These are phyloP conservation scores for Cytospora piceicola DNA, from an alignment of 2,329 filamentous ascomycete genomes.

Conservation along the genomic window DNA sequence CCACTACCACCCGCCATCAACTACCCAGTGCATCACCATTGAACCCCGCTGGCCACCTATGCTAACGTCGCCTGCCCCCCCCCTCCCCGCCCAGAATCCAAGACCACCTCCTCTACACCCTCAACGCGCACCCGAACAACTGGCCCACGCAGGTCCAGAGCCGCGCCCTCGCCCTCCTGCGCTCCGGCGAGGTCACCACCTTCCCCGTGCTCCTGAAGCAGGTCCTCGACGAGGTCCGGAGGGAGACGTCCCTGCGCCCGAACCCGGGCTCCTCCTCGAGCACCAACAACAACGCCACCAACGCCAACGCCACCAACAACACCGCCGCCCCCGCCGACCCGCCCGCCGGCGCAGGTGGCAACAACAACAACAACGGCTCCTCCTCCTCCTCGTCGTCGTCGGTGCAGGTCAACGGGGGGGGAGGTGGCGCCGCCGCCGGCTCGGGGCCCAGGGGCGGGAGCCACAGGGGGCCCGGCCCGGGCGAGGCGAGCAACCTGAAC, in stretches of 20 bases:
- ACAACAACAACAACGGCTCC: conserved; percentile 15
- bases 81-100: conserved; percentile 55
- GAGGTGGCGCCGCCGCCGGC: too few relatives aligned
- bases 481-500: conserved; percentile 32
- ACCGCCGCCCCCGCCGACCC: conserved; percentile 26
- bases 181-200: conserved; percentile 60
- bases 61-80: conserved; percentile 26
- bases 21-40: neutral
- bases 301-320: conserved; percentile 30
- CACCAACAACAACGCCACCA: conserved; percentile 19
- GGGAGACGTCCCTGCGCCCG: conserved; percentile 46
- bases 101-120: conserved; percentile 64
- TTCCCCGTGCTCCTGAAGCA: conserved; percentile 65
- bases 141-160: conserved; percentile 65
- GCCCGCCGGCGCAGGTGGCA: too few relatives aligned
- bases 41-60: neutral
- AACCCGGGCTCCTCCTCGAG: conserved; percentile 34
- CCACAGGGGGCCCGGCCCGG: conserved; percentile 33
- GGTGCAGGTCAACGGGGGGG: conserved; percentile 38
- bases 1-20: neutral
- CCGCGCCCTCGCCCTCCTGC: conserved; percentile 64
- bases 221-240: conserved; percentile 65
- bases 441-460: conserved; percentile 39
- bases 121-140: conserved; percentile 62
- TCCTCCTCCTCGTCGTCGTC: too few relatives aligned